Base-by-base conservation (phyloP, 345 rosid species). In the Crucihimalaya himalaica region DNA sequence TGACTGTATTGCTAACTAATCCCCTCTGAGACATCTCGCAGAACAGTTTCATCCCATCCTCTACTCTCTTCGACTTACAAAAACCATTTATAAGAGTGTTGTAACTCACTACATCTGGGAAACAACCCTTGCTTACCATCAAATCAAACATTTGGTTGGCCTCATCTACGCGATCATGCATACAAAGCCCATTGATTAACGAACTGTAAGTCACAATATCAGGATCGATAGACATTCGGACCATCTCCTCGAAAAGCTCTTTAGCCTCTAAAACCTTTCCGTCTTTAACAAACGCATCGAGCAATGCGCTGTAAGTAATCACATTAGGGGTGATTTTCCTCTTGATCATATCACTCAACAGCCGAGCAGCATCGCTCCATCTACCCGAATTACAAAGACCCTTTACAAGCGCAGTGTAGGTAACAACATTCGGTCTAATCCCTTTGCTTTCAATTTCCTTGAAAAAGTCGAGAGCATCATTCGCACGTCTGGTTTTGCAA, bases 121-220 rank as follows among this genome's bases (percentile, higher is more conserved):
- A 35, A 58, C 60, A 66, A 42, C 78, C 66, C 6, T 65, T 56
- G 50, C 32, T 31, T 3, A 65, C 72, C 78, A 73, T 73, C 66
- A 56, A 74, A 55, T 74, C 67, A 74, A 74, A 74, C 66, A 66
- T 65, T 37, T 74, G 6, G n/a, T 9, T 74, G 0, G 78, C 78
- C 67, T 55, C 72, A 28, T 66, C 73, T 18, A 74, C 32, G 2
- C 46, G 72, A 37, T 37, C 40, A 0, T 74, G 45, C 53, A 74
- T 23, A 58, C 73, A 66, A 66, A 65, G 64, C 18, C 78, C 78
- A 18, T 66, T 58, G 1, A 73, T 54, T 47, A 74, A 35, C 0
- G 72, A 64, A 55, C 62, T 74, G 67, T 54, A 74, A 58, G 66
- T 65, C 14, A 74, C 72, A 2, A 58, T 35, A 74, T 74, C 78